Evolutionary conservation across 345 rosid species (phyloP).

Genomic region (Stellera chamaejasme): DNA sequence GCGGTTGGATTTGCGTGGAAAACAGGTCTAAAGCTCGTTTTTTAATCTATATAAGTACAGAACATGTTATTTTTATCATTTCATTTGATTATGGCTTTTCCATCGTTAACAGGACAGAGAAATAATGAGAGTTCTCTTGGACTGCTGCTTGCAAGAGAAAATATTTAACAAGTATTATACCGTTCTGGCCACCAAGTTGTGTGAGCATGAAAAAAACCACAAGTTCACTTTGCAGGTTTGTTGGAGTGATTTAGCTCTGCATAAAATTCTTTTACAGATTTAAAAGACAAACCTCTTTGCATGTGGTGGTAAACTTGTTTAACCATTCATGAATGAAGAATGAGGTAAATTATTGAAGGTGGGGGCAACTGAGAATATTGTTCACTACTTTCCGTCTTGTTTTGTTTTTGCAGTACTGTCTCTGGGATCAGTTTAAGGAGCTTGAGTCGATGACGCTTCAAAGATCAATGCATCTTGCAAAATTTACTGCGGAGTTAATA

Average conservation of each 20-base stretch:
- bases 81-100: neutral
- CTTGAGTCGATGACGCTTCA: slow-evolving; percentile 58
- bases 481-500: slow-evolving; percentile 76
- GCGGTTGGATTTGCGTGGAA: slow-evolving; percentile 73
- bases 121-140: slow-evolving; percentile 79
- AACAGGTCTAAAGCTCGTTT: slow-evolving; percentile 37
- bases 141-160: slow-evolving; percentile 86
- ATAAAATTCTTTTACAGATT: no score
- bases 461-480: slow-evolving; percentile 87
- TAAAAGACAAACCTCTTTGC: no score
- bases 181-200: slow-evolving; percentile 65
- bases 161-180: slow-evolving; percentile 81
- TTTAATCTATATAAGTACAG: neutral
- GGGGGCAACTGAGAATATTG: neutral
- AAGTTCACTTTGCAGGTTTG: slow-evolving; percentile 80
- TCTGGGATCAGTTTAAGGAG: slow-evolving; percentile 90
- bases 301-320: no score
- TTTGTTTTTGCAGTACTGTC: slow-evolving; percentile 47
- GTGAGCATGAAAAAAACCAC: slow-evolving; percentile 85
- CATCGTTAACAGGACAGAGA: slow-evolving; percentile 64
- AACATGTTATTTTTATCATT: neutral
- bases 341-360: neutral
- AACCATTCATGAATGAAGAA: neutral
- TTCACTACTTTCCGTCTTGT: neutral
- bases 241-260: no score